Percentiles rank a stretch among this genome's conserved stretches.
phyloP scores from a whole-genome alignment of 257 asterid genomes.

The Ilex aquifolium region DNA sequence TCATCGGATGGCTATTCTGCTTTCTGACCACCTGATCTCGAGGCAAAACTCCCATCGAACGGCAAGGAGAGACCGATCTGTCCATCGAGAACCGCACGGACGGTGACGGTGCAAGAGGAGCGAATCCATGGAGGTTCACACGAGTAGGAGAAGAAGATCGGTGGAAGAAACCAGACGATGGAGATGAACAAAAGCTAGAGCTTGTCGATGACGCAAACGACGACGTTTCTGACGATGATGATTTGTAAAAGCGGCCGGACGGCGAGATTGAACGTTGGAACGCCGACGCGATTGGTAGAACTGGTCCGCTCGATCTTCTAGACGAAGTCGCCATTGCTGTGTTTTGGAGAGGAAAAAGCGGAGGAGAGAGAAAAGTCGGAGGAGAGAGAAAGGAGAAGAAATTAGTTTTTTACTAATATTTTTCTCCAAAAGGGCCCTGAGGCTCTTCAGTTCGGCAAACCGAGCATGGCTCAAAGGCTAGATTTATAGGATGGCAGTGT shows the following conservation, averaged over 20 bases:
- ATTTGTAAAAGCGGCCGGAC: slow-evolving; percentile 29
- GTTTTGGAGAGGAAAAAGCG: background rate
- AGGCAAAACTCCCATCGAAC: slow-evolving; percentile 49
- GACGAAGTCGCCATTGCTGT: slow-evolving; percentile 46
- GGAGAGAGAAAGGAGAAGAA: background rate
- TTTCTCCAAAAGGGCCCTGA: slow-evolving; percentile 38
- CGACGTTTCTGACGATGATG: slow-evolving; percentile 29
- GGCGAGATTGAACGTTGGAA: slow-evolving; percentile 40
- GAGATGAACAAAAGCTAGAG: slow-evolving; percentile 39
- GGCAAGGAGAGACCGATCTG: slow-evolving; percentile 69
- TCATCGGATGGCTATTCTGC: slow-evolving; percentile 17
- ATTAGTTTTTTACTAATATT: slow-evolving; percentile 2
- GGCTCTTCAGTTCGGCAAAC: slow-evolving; percentile 89
- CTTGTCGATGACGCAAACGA: slow-evolving; percentile 23
- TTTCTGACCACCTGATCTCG: slow-evolving; percentile 58
- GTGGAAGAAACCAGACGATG: slow-evolving; percentile 37
- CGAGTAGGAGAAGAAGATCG: slow-evolving; percentile 83
- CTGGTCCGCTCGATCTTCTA: slow-evolving; percentile 48
- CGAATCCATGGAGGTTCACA: slow-evolving; percentile 62
- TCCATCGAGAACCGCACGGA: slow-evolving; percentile 73
- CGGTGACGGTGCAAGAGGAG: slow-evolving; percentile 47
- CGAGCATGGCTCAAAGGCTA: slow-evolving; percentile 41
- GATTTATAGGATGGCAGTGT: slow-evolving; percentile 43
- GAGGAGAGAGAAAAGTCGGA: background rate
- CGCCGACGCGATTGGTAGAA: slow-evolving; percentile 27